Conservation (phyloP, 2,329 filamentous ascomycete genomes). For the Dothideomycetidae sp. region DNA sequence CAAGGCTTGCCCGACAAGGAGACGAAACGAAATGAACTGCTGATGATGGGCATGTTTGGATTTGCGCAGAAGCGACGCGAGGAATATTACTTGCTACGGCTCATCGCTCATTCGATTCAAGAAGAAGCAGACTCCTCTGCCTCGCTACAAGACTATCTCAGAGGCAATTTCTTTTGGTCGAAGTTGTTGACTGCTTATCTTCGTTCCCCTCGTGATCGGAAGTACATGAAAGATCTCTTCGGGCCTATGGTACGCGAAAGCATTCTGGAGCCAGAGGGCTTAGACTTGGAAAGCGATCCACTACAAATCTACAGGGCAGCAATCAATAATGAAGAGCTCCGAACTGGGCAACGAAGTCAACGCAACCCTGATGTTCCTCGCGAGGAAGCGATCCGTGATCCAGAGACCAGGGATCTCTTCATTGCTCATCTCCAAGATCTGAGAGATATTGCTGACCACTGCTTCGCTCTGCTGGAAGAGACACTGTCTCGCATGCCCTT, state of each 20-base stretch:
- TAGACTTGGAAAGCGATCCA: slow-evolving; percentile 92
- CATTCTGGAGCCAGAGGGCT: slow-evolving; percentile 76
- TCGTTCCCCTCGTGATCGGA: slow-evolving; percentile 79
- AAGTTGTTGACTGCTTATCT: slow-evolving; percentile 79
- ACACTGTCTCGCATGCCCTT: slow-evolving; percentile 80
- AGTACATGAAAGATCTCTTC: slow-evolving; percentile 76
- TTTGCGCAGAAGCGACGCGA: slow-evolving; percentile 94
- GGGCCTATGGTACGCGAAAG: slow-evolving; percentile 78
- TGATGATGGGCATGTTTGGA: slow-evolving; percentile 93
- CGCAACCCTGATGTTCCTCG: slow-evolving; percentile 73
- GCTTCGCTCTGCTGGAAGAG: slow-evolving; percentile 70
- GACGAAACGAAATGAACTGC: slow-evolving; percentile 75
- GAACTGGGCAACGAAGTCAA: slow-evolving; percentile 70
- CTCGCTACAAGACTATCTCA: slow-evolving; percentile 68
- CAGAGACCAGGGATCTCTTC: slow-evolving; percentile 81
- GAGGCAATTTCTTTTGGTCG: slow-evolving; percentile 86
- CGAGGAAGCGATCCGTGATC: slow-evolving; percentile 89
- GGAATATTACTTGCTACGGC: slow-evolving; percentile 89
- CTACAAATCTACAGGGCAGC: slow-evolving; percentile 92
- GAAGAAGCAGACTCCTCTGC: slow-evolving; percentile 68
- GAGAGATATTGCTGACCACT: slow-evolving; percentile 85
- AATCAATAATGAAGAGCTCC: slow-evolving; percentile 93
- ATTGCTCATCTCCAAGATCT: slow-evolving; percentile 90
- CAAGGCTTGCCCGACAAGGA: slow-evolving; percentile 81
- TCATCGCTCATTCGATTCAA: slow-evolving; percentile 66